phyloP scores from a whole-genome alignment of 2,329 filamentous ascomycete species.

The Parastagonospora avenae region DNA sequence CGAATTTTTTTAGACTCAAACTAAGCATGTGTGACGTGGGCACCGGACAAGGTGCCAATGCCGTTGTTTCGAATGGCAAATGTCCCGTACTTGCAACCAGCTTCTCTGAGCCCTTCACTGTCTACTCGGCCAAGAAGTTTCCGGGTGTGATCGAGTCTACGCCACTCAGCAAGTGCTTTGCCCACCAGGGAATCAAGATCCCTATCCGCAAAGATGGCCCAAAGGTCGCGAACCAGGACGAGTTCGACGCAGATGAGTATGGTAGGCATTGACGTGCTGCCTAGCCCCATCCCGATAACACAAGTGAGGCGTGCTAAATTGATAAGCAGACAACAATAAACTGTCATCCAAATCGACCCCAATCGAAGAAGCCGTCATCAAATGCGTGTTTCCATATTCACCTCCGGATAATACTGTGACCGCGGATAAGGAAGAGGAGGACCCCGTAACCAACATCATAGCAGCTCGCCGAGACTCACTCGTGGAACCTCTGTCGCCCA shows the following conservation, averaged over 20 bases:
- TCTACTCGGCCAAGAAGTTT: constrained; percentile 97
- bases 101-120: constrained; percentile 88
- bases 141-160: constrained; percentile 97
- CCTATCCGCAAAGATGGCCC: constrained; percentile 87
- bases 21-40: constrained; percentile 87
- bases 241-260: constrained; percentile 51
- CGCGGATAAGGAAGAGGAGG: too few relatives aligned
- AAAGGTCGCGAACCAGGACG: constrained; percentile 53
- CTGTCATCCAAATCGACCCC: too few relatives aligned
- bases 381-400: too few relatives aligned
- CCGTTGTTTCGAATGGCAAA: constrained; percentile 74
- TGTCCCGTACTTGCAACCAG: constrained; percentile 82
- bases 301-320: too few relatives aligned
- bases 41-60: constrained; percentile 51
- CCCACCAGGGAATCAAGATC: constrained; percentile 93
- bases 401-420: too few relatives aligned
- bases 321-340: too few relatives aligned
- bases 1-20: constrained; percentile 58
- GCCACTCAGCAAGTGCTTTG: constrained; percentile 87
- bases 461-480: too few relatives aligned
- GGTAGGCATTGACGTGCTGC: too few relatives aligned
- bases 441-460: too few relatives aligned
- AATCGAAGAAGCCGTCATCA: too few relatives aligned
- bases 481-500: too few relatives aligned
- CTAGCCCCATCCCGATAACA: too few relatives aligned